These are phyloP conservation scores for Paecilomyces niveus DNA, from an alignment of 2,329 filamentous ascomycete species.

Conservation along the genomic window DNA sequence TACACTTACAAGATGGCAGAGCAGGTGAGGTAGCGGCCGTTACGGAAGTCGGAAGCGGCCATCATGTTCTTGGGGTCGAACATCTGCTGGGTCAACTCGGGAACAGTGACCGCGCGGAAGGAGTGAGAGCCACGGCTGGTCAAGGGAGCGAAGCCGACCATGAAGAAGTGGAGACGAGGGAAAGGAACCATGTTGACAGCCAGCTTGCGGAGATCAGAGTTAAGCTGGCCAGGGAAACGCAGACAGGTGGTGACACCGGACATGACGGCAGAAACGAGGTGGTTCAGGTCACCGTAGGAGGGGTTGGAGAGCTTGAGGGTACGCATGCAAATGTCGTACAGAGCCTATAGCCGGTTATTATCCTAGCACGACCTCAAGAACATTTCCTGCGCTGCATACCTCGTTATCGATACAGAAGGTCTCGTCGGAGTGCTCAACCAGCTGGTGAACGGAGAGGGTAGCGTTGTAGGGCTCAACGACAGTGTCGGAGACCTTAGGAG, in stretches of 20 bases:
- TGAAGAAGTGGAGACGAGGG: slow-evolving; percentile 99
- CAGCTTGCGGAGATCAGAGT: slow-evolving; percentile 98
- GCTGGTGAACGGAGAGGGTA: slow-evolving; percentile 96
- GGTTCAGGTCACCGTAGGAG: slow-evolving; percentile 98
- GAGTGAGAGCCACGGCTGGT: slow-evolving; percentile 87
- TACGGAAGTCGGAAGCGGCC: slow-evolving; percentile 99
- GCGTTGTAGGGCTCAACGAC: slow-evolving; percentile 99
- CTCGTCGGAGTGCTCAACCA: slow-evolving; percentile 99
- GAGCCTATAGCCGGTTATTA: slow-evolving; percentile 43
- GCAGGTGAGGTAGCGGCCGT: slow-evolving; percentile 98
- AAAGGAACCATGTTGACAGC: slow-evolving; percentile 99
- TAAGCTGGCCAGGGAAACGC: slow-evolving; percentile 98
- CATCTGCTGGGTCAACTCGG: slow-evolving; percentile 99
- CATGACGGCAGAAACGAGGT: slow-evolving; percentile 99
- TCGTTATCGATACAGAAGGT: slow-evolving; percentile 99
- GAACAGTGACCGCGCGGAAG: slow-evolving; percentile 96
- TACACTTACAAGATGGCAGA: slow-evolving; percentile 80
- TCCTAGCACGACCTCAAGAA: too few species aligned
- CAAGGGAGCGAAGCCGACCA: slow-evolving; percentile 98
- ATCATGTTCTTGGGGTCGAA: slow-evolving; percentile 99
- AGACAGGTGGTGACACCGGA: slow-evolving; percentile 97
- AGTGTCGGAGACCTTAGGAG: slow-evolving; percentile 98
- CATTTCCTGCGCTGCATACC: slow-evolving; percentile 17
- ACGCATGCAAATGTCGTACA: slow-evolving; percentile 99
- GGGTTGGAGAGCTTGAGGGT: slow-evolving; percentile 98